Base-by-base conservation (phyloP, 306 rosid species). In the Sicyos edulis region DNA sequence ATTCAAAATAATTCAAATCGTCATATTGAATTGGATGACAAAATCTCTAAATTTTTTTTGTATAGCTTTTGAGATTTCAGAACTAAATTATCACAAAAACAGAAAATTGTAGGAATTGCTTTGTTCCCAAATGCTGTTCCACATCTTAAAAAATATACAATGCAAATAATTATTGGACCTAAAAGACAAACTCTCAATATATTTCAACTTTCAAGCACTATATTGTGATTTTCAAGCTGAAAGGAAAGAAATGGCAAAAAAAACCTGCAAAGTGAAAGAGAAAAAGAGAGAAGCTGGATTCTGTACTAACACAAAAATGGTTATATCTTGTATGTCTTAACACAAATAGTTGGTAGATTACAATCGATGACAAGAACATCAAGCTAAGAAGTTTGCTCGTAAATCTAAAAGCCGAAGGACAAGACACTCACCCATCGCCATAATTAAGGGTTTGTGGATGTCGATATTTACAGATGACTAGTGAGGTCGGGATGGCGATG, bases 261-360 rank as follows among this genome's bases (percentile, higher is more conserved):
- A 8, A 24, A 26, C 64, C 13, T 24, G 65, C 44, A 53, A 7
- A 32, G n/a, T 14, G 66, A 61, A 50, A 34, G 66, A 61, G 68
- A 34, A 32, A 32, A 32, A 32, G 22, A 34, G 42, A 13, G 60
- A 51, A 42, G 49, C 16, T 16, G 49, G 2, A 70, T 42, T 70
- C 24, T 63, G 44, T 45, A 51, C 15, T 34, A 70, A 70, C 66
- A 49, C n/a, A 54, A 79, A 47, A 69, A 26, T 8, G 53, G 24
- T 37, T 37, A 34, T 34, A 32, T 32, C 44, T 70, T 52, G 73
- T 63, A 42, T 71, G 37, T 67, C 37, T 29, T 40, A 64, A 54
- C 69, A 66, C 52, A 80, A 71, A n/a, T 5, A 71, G 60, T 26
- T 26, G 49, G 74, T 52, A 52, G 29, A 5, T 68, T 49, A 68